A percentile compares a stretch with the other conserved stretches of the same genome.
phyloP scores from a whole-genome alignment of 2,329 filamentous ascomycete genomes.

The Talaromyces amestolkiae region DNA sequence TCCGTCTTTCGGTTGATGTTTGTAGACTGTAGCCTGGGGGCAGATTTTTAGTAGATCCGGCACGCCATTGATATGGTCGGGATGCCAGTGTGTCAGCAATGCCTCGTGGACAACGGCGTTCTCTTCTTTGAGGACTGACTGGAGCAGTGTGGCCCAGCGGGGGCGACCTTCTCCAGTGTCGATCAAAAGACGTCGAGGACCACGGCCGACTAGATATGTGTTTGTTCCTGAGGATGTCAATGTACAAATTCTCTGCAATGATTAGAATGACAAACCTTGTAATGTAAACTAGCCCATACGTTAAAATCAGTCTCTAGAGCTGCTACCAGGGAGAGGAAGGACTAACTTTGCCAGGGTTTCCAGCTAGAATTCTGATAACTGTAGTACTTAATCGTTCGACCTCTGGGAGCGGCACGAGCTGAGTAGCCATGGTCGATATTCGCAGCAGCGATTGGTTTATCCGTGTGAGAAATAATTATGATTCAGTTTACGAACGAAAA shows the following conservation, averaged over 20 bases:
- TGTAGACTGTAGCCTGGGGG: conserved; percentile 64
- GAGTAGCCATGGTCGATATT: conserved; percentile 53
- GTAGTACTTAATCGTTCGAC: conserved; percentile 74
- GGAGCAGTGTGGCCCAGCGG: conserved; percentile 68
- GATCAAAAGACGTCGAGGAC: conserved; percentile 70
- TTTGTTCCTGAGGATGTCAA: conserved; percentile 66
- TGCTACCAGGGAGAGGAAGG: neutral
- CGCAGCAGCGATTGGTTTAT: neutral
- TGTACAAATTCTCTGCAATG: neutral
- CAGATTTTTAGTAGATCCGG: conserved; percentile 63
- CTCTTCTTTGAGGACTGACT: conserved; percentile 63
- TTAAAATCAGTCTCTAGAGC: neutral
- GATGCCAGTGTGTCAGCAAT: conserved; percentile 89
- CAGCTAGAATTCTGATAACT: conserved; percentile 80
- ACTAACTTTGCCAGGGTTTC: conserved; percentile 79
- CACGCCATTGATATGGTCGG: conserved; percentile 78
- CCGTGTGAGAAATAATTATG: neutral
- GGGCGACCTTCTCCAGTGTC: conserved; percentile 84
- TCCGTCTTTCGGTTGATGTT: conserved; percentile 55
- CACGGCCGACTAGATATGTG: conserved; percentile 85
- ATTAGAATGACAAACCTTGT: conserved; percentile 46
- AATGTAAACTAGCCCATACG: conserved; percentile 51
- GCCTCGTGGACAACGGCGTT: conserved; percentile 65
- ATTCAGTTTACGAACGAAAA: neutral
- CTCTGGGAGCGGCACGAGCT: conserved; percentile 64